Conservation (phyloP, 2,329 filamentous ascomycete species). For the Colletotrichum gloeosporioides region DNA sequence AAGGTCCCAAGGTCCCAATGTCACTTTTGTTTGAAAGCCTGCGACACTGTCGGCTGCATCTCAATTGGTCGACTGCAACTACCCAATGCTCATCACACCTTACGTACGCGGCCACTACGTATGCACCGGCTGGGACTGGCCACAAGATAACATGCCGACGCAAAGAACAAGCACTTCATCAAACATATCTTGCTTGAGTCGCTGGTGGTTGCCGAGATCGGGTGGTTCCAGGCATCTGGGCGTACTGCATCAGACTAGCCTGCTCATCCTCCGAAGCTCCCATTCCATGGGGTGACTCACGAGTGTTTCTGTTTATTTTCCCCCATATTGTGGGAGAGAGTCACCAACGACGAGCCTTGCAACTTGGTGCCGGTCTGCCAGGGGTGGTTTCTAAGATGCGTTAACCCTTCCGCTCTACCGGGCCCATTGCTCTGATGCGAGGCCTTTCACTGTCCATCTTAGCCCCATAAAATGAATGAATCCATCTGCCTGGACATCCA, state of each 20-base stretch:
- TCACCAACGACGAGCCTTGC: neutral
- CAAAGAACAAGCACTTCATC: neutral
- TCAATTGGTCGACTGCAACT: neutral
- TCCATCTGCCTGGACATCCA: neutral
- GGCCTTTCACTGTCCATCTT: neutral
- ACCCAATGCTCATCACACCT: neutral
- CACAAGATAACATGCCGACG: neutral
- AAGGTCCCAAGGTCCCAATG: neutral
- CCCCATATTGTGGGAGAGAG: neutral
- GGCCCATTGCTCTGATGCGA: neutral
- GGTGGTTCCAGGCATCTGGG: neutral
- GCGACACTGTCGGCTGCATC: neutral
- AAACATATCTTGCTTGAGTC: neutral
- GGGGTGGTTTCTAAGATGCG: conserved; percentile 3
- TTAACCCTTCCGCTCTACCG: neutral
- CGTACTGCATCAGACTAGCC: neutral
- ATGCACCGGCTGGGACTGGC: neutral
- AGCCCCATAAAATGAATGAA: neutral
- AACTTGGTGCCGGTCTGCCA: neutral
- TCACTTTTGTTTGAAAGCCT: neutral
- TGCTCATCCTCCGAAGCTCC: neutral
- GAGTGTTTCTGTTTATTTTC: conserved; percentile 1
- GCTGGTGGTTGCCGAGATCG: neutral
- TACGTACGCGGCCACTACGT: neutral
- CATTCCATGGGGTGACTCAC: conserved; percentile 13